Evolutionary conservation across 768 basidiomycete genomes (phyloP).

Genomic region (Calocybe indica): DNA sequence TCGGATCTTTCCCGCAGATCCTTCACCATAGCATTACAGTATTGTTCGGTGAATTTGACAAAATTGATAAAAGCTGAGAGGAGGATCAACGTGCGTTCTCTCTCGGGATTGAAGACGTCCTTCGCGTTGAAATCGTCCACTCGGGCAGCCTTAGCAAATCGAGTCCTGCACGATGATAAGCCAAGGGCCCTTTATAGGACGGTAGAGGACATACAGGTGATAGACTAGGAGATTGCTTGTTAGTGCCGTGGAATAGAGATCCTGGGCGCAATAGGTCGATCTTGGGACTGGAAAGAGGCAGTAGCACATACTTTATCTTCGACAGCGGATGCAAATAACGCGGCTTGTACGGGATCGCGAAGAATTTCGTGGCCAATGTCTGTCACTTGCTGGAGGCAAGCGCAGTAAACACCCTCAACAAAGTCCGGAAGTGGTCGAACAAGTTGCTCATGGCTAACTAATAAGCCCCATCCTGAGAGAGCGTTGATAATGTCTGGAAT

Average conservation of each 20-base stretch:
- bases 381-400: constrained; percentile 69
- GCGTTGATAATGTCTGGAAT: constrained; percentile 58
- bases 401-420: constrained; percentile 61
- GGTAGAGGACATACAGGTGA: constrained; percentile 50
- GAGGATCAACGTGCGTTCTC: constrained; percentile 65
- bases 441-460: constrained; percentile 64
- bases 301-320: constrained; percentile 45
- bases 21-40: constrained; percentile 52
- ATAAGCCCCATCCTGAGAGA: constrained; percentile 63
- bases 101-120: constrained; percentile 70
- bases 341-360: constrained; percentile 50
- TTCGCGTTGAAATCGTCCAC: constrained; percentile 72
- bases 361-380: constrained; percentile 54
- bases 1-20: constrained; percentile 58
- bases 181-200: too few species aligned
- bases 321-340: constrained; percentile 43
- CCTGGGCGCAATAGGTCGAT: constrained; percentile 32
- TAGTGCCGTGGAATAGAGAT: constrained; percentile 56
- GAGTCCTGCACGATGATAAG: constrained; percentile 15
- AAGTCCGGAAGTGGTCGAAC: constrained; percentile 63
- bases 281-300: not conserved
- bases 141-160: constrained; percentile 68
- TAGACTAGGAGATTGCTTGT: constrained; percentile 59
- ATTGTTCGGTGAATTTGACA: constrained; percentile 81
- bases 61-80: constrained; percentile 93